Base-by-base conservation (phyloP, 305 asterid species). In the Solanum hybrid region DNA sequence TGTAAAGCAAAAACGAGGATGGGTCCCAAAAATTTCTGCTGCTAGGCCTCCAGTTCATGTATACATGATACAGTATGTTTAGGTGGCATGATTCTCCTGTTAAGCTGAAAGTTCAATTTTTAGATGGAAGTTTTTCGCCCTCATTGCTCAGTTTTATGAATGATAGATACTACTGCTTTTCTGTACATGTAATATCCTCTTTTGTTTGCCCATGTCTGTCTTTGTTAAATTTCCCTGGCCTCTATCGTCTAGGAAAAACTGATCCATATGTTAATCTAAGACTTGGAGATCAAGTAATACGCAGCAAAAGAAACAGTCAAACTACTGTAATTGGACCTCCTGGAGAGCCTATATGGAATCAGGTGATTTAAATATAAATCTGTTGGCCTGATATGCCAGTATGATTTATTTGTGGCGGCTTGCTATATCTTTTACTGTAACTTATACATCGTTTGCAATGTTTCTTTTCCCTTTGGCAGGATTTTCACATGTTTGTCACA, bases 341-440 rank as follows among this genome's bases (percentile, higher is more conserved):
- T 80, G 99, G 99, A 74, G 95, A 97, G 92, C 99, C 99, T 80
- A 97, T 97, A 73, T 97, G 99, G 99, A 97, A 97, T 94, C 99
- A 97, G 96, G 99, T 94, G 92, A 94, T 93, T 87, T 51, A 51
- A 51, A 84, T 84, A 42, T 20, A 20, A 33, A 51, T 84, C 29
- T 84, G 12, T 51, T 46, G 74, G 74, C 87, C 87, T 20, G 40
- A 84, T 84, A 29, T 9, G 18, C 18, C 12, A 22, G 73, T 84
- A 51, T 35, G 31, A 20, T 51, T 51, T 84, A 84, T 28, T 82
- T 37, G n/a, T 6, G 71, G 37, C 4, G 3, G 46, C 88, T 77
- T 61, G 75, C 81, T 46, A 86, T 78, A 88, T 76, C 82, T 89
- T 67, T 46, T 88, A 67, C 42, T 86, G 67, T 78, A 87, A 82